phyloP scores from a whole-genome alignment of 2,329 filamentous ascomycete genomes.

The Fulvia fulva region DNA sequence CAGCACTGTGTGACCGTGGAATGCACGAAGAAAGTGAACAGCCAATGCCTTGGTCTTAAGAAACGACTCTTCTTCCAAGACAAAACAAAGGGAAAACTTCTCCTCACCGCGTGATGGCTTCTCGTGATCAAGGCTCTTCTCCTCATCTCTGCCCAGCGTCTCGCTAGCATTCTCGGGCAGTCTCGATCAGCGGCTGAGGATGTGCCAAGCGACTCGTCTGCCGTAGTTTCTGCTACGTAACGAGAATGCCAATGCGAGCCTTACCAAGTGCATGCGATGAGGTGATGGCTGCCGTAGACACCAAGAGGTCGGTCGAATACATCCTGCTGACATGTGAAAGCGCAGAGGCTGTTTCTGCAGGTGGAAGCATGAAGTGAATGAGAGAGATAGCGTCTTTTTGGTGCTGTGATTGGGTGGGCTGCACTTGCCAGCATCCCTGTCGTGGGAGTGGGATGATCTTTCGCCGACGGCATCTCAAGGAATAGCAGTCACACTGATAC shows the following conservation, averaged over 20 bases:
- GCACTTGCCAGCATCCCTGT: background rate
- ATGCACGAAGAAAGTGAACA: background rate
- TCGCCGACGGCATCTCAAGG: background rate
- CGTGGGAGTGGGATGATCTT: background rate
- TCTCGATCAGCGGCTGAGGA: background rate
- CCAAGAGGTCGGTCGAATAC: background rate
- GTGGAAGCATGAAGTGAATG: background rate
- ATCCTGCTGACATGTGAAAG: background rate
- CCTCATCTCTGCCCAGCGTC: background rate
- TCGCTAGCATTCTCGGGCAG: background rate
- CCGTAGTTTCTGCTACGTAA: conserved; percentile 3
- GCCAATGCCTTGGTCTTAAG: background rate
- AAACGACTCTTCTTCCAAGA: background rate
- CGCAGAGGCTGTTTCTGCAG: background rate
- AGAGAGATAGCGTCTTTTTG: background rate
- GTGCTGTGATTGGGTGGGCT: background rate
- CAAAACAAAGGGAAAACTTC: background rate
- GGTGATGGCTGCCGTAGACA: background rate
- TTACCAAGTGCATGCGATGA: background rate
- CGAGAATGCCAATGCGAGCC: background rate
- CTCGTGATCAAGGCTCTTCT: background rate
- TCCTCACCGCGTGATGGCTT: background rate
- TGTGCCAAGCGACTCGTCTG: background rate
- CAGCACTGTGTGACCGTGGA: background rate
- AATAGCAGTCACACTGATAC: background rate